Conservation (phyloP, 257 asterid genomes). For the Solanum chaucha region DNA sequence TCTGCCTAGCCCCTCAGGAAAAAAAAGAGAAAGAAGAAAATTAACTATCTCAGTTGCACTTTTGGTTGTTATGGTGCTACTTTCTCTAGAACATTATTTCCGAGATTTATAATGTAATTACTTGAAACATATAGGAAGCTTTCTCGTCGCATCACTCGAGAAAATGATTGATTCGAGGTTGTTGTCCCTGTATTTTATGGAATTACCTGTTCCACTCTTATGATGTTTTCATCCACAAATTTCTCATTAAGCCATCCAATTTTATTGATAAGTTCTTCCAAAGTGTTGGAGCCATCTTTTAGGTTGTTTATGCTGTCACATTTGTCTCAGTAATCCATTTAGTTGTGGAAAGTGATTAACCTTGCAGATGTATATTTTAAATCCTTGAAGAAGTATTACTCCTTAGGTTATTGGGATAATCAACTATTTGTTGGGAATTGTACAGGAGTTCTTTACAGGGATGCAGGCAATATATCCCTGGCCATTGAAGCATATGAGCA, state of each 20-base stretch:
- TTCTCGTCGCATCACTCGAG: background rate
- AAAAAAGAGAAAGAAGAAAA: background rate
- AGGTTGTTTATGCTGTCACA: background rate
- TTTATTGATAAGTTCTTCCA: background rate
- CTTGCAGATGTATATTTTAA: background rate
- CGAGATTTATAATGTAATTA: background rate
- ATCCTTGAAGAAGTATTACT: background rate
- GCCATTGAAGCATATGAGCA: conserved; percentile 99
- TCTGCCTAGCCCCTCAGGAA: background rate
- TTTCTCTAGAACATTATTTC: background rate
- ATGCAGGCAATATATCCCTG: conserved; percentile 90
- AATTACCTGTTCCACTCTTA: background rate
- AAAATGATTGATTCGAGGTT: background rate
- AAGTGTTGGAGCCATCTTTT: background rate
- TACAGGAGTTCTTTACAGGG: conserved; percentile 94
- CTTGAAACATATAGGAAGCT: background rate
- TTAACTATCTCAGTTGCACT: background rate
- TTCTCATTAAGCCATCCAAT: background rate
- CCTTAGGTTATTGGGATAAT: background rate
- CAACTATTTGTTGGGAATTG: background rate
- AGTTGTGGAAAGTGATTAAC: background rate
- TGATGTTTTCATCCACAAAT: background rate
- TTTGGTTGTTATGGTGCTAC: background rate
- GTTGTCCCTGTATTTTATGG: background rate
- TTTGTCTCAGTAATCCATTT: background rate